Evolutionary conservation across 768 basidiomycete genomes (phyloP), one percentile per base, ranked within the genome.

Genomic region (Rhodotorula diobovata): DNA sequence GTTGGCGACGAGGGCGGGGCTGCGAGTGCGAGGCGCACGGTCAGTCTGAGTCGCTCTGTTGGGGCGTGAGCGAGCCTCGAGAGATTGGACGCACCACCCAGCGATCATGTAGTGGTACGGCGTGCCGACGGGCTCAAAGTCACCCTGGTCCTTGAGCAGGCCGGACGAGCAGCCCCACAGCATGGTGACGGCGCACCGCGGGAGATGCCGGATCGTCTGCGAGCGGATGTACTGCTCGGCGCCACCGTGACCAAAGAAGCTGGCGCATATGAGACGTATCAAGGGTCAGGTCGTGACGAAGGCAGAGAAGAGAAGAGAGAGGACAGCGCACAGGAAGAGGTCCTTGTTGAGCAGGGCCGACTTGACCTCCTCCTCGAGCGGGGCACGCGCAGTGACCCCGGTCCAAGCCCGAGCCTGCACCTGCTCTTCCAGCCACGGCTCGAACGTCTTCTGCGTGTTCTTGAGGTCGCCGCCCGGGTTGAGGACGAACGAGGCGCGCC

Each of bases 101-200:
- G 89, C 91, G n/a, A 97, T 79, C 90, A 97, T 91, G 79, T 99
- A 99, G 76, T 92, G 88, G 79, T 90, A 88, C 1, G 96, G 92
- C 23, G 92, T 97, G 30, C 96, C 96, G 23, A 86, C 85, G 18
- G 91, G 84, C 77, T 98, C 96, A 77, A 93, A 94, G 74, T 96
- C 92, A 8, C 96, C 96, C 87, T 91, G 91, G 59, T 95, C 91
- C 66, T 85, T 85, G 72, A 99, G 80, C 2, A 86, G 81, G 18
- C 95, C 96, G 0, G 94, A 97, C 0, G 96, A 99, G 83, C 96
- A 99, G 1, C 96, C 96, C 96, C 95, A 99, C 7, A 99, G 85
- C 91, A 98, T 93, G 2, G 90, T 90, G 23, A 89, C 89, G 14
- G 96, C 94, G 79, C 96, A 98, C n/a, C 85, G 84, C 2, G 86